Evolutionary conservation across 2,329 filamentous ascomycete genomes (phyloP), one percentile per base, ranked within the genome.

Genomic region (Lithohypha guttulata): DNA sequence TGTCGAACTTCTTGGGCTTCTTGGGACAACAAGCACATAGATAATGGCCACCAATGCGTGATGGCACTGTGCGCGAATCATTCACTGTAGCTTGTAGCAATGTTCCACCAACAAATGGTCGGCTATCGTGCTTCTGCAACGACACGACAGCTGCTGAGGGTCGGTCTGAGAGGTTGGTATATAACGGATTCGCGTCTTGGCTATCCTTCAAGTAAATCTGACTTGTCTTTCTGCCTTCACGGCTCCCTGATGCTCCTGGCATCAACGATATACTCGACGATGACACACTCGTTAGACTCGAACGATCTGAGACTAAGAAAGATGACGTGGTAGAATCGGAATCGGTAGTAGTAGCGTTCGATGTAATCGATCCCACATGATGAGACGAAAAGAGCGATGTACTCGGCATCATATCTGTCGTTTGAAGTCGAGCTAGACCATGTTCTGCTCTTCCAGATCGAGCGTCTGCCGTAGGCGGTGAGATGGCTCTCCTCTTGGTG

Each of bases 11-110:
- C 62, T 93, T 94, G 1, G 87, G 87, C 62, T 95, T 95, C 62
- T 95, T 95, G 0, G 86, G 87, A 61, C 87, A 96, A 59, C 89
- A 96, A 54, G 94, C 85, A 62, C 87, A 96, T 63, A 94, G 78
- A 53, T 70, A 79, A 21, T 73, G 58, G 14, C 74, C 74, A 34
- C 71, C 66, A 31, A 76, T 61, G 41, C 75, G 73, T 6, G 55
- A 54, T 18, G 45, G 42, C 6, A 55, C 45, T 5, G 55, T 47
- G 43, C 62, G 61, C 10, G 57, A 52, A 7, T 56, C 48, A 39
- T 46, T 58, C 10, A 59, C 41, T 21, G 51, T 53, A 15, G 54
- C 49, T 44, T 56, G 54, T 33, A 65, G 3, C 14, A 27, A 22
- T 22, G 31, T 31, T 14, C 18, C 31, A 27, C 31, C 15, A 14